Evolutionary conservation across 2,329 filamentous ascomycete genomes (phyloP), one percentile per base, ranked within the genome.

Genomic region (Pyrenophora seminiperda): DNA sequence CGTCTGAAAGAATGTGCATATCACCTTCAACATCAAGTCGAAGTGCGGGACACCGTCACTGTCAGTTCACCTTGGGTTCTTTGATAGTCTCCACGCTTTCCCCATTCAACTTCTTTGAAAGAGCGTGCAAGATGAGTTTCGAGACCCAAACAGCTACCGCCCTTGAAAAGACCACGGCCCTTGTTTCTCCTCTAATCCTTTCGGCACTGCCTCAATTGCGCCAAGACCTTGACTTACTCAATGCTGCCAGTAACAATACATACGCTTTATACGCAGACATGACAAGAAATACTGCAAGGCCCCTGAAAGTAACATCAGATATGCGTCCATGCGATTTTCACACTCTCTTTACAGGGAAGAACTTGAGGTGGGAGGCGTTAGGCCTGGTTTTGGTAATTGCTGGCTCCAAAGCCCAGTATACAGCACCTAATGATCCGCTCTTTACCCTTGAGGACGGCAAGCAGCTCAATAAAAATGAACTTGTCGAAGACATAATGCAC

Each of bases 401-500:
- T 19, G 65, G 62, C 5, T 66, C 60, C 10, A 65, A 63, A 30
- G 67, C 67, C 6, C 67, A 71, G 20, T 70, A 61, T 33, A 66
- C 64, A 4, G 57, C 61, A 11, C 67, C 68, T 24, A 59, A 65
- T 36, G 62, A 70, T 44, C 56, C 67, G 3, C 38, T 71, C 7
- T 72, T 71, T 31, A 65, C 56, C 2, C 53, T 70, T 5, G 63
- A 66, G n/a, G 59, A 65, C 40, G 67, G 68, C n/a, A 60, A 52
- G 14, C 64, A 56, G 31, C 54, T 70, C 7, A 55, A 70, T 33
- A 68, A 63, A 40, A 63, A 70, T 17, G 58, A 63, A 1, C 62
- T 68, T 24, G 66, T 71, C n/a, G 66, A 69, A 30, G 66, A 71
- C 32, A 61, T 67, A 45, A 68, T 72, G 20, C 66, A 71, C 44